Percentiles rank a stretch among this genome's conserved stretches.
Conservation (phyloP, 2,329 filamentous ascomycete species). For the Bipolaris victoriae region DNA sequence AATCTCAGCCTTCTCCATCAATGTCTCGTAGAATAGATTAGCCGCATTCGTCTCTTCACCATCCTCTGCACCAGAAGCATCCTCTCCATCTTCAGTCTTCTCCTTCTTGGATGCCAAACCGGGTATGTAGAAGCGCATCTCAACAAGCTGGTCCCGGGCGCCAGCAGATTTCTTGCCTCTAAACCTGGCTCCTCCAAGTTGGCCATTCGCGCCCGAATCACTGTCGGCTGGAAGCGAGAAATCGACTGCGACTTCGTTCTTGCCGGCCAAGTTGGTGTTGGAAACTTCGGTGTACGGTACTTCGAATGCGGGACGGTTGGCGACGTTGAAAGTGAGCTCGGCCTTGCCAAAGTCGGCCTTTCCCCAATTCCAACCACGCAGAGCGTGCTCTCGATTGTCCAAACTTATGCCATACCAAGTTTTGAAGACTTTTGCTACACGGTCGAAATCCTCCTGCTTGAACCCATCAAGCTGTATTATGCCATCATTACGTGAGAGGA, state of each 20-base stretch:
- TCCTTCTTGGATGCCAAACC: conserved; percentile 76
- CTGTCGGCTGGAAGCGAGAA: conserved; percentile 79
- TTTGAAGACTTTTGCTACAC: conserved; percentile 91
- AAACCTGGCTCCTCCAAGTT: conserved; percentile 73
- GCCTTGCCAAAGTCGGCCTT: conserved; percentile 96
- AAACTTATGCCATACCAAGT: conserved; percentile 96
- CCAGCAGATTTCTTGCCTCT: conserved; percentile 90
- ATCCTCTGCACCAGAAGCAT: conserved; percentile 58
- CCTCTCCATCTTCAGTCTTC: conserved; percentile 75
- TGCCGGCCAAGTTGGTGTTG: conserved; percentile 96
- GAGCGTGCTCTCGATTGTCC: conserved; percentile 89
- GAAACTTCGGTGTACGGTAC: conserved; percentile 96
- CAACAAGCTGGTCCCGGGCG: conserved; percentile 89
- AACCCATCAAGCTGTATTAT: conserved; percentile 96
- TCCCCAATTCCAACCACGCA: conserved; percentile 99
- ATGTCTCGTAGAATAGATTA: conserved; percentile 95
- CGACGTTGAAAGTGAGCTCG: conserved; percentile 94
- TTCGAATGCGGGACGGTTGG: conserved; percentile 95
- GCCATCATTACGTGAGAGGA: conserved; percentile 80
- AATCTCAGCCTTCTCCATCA: conserved; percentile 99
- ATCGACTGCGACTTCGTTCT: conserved; percentile 96
- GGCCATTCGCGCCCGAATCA: conserved; percentile 74
- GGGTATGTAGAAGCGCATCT: conserved; percentile 99
- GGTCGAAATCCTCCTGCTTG: conserved; percentile 91
- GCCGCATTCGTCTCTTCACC: conserved; percentile 90